Conservation (phyloP, 2,329 filamentous ascomycete genomes). For the Juglanconis juglandina region DNA sequence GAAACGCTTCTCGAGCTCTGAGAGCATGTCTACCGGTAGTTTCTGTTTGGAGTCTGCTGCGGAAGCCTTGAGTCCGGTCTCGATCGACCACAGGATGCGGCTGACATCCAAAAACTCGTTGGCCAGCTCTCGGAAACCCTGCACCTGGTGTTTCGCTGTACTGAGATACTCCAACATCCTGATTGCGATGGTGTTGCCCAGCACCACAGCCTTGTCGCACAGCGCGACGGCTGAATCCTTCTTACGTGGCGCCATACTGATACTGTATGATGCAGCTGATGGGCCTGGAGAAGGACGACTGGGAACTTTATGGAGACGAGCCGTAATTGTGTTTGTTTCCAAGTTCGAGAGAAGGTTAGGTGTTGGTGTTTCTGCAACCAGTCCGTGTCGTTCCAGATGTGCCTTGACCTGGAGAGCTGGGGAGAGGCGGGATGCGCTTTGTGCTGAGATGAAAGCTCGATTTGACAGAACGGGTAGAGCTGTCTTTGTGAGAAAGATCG, state of each 20-base stretch:
- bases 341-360: background rate
- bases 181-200: conserved; percentile 62
- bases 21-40: conserved; percentile 57
- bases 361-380: background rate
- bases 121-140: conserved; percentile 57
- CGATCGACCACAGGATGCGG: conserved; percentile 65
- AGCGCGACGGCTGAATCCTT: conserved; percentile 40
- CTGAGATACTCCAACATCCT: conserved; percentile 63
- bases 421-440: background rate
- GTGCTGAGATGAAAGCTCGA: background rate
- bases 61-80: conserved; percentile 54
- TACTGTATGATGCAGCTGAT: background rate
- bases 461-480: background rate
- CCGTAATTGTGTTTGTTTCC: background rate
- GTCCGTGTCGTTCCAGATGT: background rate
- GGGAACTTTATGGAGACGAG: background rate
- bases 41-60: conserved; percentile 45
- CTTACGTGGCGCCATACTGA: conserved; percentile 23
- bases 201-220: conserved; percentile 55
- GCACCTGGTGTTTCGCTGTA: conserved; percentile 50
- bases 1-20: conserved; percentile 64
- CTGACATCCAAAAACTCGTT: conserved; percentile 66
- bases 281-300: background rate
- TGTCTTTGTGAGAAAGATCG: background rate
- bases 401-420: background rate